Conservation (phyloP, 2,329 filamentous ascomycete species). For the Fusarium sp. region DNA sequence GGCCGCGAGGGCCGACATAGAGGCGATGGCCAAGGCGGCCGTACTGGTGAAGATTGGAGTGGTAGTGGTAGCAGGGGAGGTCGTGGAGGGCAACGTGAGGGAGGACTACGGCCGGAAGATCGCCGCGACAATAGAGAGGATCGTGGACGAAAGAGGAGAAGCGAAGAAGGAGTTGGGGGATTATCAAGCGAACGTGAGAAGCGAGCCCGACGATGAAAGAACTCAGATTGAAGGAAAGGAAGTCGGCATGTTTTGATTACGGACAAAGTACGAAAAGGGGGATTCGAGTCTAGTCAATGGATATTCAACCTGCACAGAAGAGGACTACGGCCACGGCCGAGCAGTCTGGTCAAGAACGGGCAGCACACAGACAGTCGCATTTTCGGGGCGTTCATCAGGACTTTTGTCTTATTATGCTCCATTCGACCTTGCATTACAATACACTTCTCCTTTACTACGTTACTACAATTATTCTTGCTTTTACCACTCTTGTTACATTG, state of each 20-base stretch:
- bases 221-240: slow-evolving; percentile 40
- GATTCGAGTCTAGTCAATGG: slow-evolving; percentile 24
- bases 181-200: slow-evolving; percentile 66
- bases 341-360: slow-evolving; percentile 30
- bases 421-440: slow-evolving; percentile 44
- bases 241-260: slow-evolving; percentile 39
- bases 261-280: slow-evolving; percentile 28
- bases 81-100: slow-evolving; percentile 54
- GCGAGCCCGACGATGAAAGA: slow-evolving; percentile 63
- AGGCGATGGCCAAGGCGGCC: slow-evolving; percentile 46
- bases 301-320: slow-evolving; percentile 28
- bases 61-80: slow-evolving; percentile 53
- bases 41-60: slow-evolving; percentile 56
- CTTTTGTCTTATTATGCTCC: slow-evolving; percentile 38
- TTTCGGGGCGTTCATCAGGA: slow-evolving; percentile 44
- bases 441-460: slow-evolving; percentile 45
- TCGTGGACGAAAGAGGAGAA: slow-evolving; percentile 59
- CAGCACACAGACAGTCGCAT: slow-evolving; percentile 40
- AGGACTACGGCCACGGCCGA: slow-evolving; percentile 39
- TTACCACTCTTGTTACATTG: slow-evolving; percentile 27
- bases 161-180: slow-evolving; percentile 63
- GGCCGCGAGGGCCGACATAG: slow-evolving; percentile 55
- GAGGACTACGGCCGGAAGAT: slow-evolving; percentile 52
- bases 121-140: slow-evolving; percentile 56
- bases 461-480: slow-evolving; percentile 46